These are phyloP conservation scores for Sugiyamaella paludigena DNA, from an alignment of 1,139 yeast genomes.

Conservation along the genomic window DNA sequence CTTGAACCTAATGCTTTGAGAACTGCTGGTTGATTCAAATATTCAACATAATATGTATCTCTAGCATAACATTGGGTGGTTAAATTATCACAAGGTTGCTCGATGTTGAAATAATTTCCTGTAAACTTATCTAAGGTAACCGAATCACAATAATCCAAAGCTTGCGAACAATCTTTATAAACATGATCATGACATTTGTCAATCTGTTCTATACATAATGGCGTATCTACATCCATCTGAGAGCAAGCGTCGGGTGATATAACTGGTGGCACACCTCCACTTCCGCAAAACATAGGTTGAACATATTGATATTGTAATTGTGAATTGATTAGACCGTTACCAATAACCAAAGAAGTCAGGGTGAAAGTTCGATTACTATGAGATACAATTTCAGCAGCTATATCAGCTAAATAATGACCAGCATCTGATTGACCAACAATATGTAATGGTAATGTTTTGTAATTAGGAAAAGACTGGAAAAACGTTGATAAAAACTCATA, in stretches of 20 bases:
- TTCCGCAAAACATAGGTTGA: conserved; percentile 97
- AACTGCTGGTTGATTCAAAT: conserved; percentile 66
- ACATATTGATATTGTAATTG: conserved; percentile 84
- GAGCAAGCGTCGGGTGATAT: conserved; percentile 74
- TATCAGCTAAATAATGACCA: conserved; percentile 94
- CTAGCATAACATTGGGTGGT: conserved; percentile 60
- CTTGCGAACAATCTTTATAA: conserved; percentile 39
- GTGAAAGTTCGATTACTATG: conserved; percentile 79
- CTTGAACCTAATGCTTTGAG: conserved; percentile 88
- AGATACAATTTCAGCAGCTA: conserved; percentile 80
- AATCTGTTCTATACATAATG: conserved; percentile 77
- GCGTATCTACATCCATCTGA: conserved; percentile 66
- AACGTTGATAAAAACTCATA: conserved; percentile 88
- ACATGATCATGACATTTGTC: conserved; percentile 67
- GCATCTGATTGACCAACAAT: conserved; percentile 99
- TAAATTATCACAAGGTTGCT: conserved; percentile 46
- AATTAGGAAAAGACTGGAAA: conserved; percentile 88
- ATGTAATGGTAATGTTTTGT: conserved; percentile 70
- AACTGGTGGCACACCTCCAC: conserved; percentile 85
- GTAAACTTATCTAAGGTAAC: conserved; percentile 83
- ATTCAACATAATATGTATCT: conserved; percentile 62
- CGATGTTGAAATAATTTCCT: conserved; percentile 60
- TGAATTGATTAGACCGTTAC: conserved; percentile 95
- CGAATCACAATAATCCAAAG: conserved; percentile 89
- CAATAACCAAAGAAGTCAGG: conserved; percentile 83